Conservation (phyloP, 192 early-diverging fungal species). For the Ambispora gerdemannii region DNA sequence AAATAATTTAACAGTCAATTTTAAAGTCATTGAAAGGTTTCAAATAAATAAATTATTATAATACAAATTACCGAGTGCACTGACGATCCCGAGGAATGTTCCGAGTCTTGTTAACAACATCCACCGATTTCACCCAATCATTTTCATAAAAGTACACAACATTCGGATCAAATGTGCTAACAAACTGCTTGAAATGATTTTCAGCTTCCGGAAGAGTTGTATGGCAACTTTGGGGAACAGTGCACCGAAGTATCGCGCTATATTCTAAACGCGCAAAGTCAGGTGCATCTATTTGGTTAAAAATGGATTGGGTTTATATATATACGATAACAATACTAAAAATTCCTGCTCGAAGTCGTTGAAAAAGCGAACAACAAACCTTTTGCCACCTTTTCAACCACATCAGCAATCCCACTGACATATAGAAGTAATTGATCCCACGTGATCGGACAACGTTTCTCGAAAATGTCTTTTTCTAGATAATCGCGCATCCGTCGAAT, state of each 20-base stretch:
- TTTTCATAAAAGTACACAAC: conserved; percentile 19
- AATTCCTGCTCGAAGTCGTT: too few species aligned
- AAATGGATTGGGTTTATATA: too few species aligned
- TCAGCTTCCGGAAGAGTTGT: neutral
- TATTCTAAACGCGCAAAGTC: neutral
- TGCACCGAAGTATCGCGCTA: neutral
- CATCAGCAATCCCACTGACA: neutral
- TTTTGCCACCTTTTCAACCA: conserved; percentile 7
- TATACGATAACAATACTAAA: too few species aligned
- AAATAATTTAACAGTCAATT: neutral
- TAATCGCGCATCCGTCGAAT: neutral
- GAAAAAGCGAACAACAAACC: neutral
- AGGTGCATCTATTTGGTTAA: neutral
- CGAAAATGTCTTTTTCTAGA: conserved; percentile 5
- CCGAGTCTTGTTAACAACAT: conserved; percentile 19
- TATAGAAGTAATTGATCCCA: neutral
- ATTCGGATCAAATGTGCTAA: neutral
- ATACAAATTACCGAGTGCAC: conserved; percentile 13
- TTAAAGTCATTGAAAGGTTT: neutral
- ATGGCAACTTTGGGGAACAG: neutral
- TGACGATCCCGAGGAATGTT: conserved; percentile 6
- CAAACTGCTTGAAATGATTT: neutral
- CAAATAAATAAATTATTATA: neutral
- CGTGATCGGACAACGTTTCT: neutral
- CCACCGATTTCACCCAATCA: conserved; percentile 9